Base-by-base conservation (phyloP, 169 alveolate species). In the Cyclospora cayetanensis region DNA sequence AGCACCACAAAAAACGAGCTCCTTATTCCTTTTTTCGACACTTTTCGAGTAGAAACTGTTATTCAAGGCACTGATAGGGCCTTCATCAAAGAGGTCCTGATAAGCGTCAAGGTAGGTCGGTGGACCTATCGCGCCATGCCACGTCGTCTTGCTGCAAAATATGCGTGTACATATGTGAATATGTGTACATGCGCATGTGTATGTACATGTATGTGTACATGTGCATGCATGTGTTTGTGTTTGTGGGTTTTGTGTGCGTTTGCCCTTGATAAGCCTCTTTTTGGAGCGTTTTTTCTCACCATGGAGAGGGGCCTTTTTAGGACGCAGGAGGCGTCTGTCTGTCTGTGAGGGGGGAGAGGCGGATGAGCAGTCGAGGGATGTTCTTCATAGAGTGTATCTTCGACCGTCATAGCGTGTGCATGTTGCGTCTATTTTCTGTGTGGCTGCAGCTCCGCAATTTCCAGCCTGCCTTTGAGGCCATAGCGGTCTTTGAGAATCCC, bases 1-100 rank as follows among this genome's bases (percentile, higher is more conserved):
- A 34, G 31, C 34, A 60, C 80, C 60, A 39, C 91, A 15, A 11
- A 39, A 4, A 84, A 84, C 65, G 63, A 70, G 11, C 18, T 84
- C 2, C 82, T 84, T 31, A 27, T 35, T 1, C 25, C 35, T 29
- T 63, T 63, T 82, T 65, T 84, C 68, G 60, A 34, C 0, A 1
- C 65, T 1, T 20, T 84, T 35, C 53, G 72, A 25, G 82, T 63
- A 9, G 72, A 37, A 27, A 60, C 72, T 82, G 65, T n/a, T 42
- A 65, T 84, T 5, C 83, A 55, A 4, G 82, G 82, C 80, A 84
- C 91, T 5, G 39, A n/a, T 25, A 55, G 27, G 50, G 42, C 70
- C 20, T 72, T 84, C 50, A 41, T 84, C 70, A 60, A 65, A 29
- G 82, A 60, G 37, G 83, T 84, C 91, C 20, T 42, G n/a, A 82